Evolutionary conservation across 139 green algal genomes (phyloP), one percentile per base, ranked within the genome.

Genomic region (Desmodesmus armatus): DNA sequence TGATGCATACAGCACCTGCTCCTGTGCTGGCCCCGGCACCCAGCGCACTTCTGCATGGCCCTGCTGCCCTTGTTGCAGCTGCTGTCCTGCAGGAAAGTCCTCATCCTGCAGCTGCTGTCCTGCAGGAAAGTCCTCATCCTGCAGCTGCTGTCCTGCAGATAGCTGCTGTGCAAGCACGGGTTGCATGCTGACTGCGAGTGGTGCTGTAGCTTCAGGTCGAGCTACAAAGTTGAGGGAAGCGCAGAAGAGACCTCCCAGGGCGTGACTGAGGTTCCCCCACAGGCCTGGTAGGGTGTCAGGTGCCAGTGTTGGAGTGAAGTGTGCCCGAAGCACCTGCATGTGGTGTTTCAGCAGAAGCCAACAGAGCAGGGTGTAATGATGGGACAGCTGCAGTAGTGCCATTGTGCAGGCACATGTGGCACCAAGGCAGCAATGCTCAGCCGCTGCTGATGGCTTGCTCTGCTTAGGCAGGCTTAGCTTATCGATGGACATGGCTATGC

Each of bases 161-260:
- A 19, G 49, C 51, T 71, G 69, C 65, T 37, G 83, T 62, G 13
- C 88, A 91, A 35, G 89, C 78, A 63, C 93, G 43, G n/a, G n/a
- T 27, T 17, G 69, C 31, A 4, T 87, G 60, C 58, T 63, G 76
- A 73, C 15, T 60, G 51, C 25, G 33, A 25, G n/a, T n/a, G n/a
- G n/a, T 23, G 65, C 81, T 53, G 85, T 74, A 3, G 37, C 25
- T n/a, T 88, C 44, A 15, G 83, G 65, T 6, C 84, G 35, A 0
- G 33, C 70, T n/a, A 93, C 47, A 43, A 91, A 83, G 78, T 90
- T 84, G n/a, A 94, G 81, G 3, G 89, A 93, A 29, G 90, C 82
- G 63, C 94, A 96, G 58, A 96, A 91, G 41, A 95, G 80, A 19
- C 91, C 91, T 17, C 89, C 91, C 15, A 97, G 89, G 0, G 80